Evolutionary conservation across 441 rosid genomes (phyloP).

Genomic region (Cnidoscolus chayamansa): DNA sequence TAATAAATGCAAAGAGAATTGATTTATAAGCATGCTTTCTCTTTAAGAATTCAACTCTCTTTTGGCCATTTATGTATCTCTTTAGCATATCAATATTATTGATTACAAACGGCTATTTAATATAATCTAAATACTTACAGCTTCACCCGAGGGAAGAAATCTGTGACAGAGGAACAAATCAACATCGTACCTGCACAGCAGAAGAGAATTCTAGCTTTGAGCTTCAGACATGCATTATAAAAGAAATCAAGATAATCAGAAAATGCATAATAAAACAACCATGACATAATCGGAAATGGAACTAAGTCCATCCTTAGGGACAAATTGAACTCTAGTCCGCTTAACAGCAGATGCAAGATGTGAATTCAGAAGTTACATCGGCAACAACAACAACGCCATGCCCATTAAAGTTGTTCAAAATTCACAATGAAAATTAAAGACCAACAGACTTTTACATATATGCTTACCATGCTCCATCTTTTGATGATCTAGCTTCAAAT

Average conservation of each 20-base stretch:
- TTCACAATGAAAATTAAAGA: background rate
- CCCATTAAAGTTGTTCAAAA: too few relatives aligned
- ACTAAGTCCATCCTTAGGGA: background rate
- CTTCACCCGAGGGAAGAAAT: conserved; percentile 46
- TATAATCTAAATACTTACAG: conserved; percentile 43
- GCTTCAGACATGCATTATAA: conserved; percentile 11
- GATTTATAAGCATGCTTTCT: background rate
- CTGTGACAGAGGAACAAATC: conserved; percentile 48
- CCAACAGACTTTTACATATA: background rate
- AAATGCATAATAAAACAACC: background rate
- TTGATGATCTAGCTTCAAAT: conserved; percentile 67
- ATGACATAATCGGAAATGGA: background rate
- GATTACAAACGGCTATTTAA: background rate
- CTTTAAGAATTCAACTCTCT: conserved; percentile 34
- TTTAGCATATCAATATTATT: conserved; percentile 14
- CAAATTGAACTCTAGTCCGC: background rate
- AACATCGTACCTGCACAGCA: conserved; percentile 59
- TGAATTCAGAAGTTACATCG: too few relatives aligned
- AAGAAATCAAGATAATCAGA: background rate
- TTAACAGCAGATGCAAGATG: background rate
- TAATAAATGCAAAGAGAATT: background rate
- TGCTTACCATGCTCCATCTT: conserved; percentile 69
- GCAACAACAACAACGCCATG: too few relatives aligned
- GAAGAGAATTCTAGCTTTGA: conserved; percentile 6
- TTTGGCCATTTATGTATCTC: background rate